These are phyloP conservation scores for Pichia manshurica DNA, from an alignment of 805 yeast genomes.

Conservation along the genomic window DNA sequence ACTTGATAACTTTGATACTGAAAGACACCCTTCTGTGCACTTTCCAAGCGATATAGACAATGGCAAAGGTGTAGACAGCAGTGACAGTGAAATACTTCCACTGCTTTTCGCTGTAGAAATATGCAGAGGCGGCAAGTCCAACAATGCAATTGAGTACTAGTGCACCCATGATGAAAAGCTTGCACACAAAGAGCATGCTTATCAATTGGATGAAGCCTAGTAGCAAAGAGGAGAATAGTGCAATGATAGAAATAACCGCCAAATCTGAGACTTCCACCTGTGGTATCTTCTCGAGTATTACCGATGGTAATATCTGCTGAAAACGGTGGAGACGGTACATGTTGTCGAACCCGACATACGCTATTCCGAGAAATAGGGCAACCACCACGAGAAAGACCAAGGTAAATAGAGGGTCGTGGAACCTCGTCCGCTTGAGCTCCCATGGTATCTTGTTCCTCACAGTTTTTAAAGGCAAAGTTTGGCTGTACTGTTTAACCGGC, in stretches of 20 bases:
- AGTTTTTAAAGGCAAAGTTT: too few relatives aligned
- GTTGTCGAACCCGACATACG: constrained; percentile 42
- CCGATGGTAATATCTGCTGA: neutral
- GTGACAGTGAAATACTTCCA: neutral
- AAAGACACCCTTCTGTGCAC: constrained; percentile 25
- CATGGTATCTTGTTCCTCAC: constrained; percentile 11
- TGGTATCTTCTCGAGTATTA: neutral
- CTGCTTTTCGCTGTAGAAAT: neutral
- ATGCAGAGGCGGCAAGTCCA: neutral
- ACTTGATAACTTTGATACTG: constrained; percentile 23
- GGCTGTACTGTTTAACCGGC: too few relatives aligned
- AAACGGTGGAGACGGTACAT: neutral
- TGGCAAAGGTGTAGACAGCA: constrained; percentile 28
- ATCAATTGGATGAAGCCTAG: constrained; percentile 3
- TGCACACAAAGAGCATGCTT: constrained; percentile 2
- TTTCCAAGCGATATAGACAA: constrained; percentile 18
- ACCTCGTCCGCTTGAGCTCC: constrained; percentile 47
- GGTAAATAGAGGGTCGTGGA: constrained; percentile 68
- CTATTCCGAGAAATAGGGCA: constrained; percentile 64
- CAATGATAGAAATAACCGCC: neutral
- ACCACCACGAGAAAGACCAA: constrained; percentile 39
- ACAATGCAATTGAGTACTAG: neutral
- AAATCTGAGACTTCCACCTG: neutral
- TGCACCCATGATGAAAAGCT: constrained; percentile 1
- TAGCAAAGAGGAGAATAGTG: neutral